Base-by-base conservation (phyloP, 495 filamentous ascomycete species). In the Rhizodiscina lignyota region DNA sequence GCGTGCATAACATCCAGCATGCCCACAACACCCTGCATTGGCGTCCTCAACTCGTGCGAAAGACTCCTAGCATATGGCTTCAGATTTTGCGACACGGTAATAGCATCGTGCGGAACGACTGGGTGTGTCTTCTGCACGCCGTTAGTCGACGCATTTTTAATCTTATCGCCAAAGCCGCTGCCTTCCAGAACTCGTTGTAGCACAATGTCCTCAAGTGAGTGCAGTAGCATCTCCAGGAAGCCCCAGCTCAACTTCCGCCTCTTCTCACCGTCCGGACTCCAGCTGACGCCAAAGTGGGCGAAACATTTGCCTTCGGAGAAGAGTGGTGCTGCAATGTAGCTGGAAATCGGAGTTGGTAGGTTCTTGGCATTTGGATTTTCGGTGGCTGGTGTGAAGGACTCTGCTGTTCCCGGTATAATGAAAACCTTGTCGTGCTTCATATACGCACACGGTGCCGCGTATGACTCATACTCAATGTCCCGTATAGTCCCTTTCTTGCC, bases 1-100 rank as follows among this genome's bases (percentile, higher is more conserved):
- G 77, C 74, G 48, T 83, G 74, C 79, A 86, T 84, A 31, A 86
- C 74, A 59, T 86, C 80, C 20, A 86, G 58, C 79, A 84, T 84
- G 4, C 80, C 80, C 4, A 86, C 77, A 23, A 86, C 76, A 13
- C 80, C 80, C 51, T 86, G 80, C 80, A 86, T 86, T 1, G 80
- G 80, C 6, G 80, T 86, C 37, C 81, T 64, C 13, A 86, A 56
- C 52, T 86, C 80, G 43, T 86, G 80, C 1, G 80, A 86, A 36
- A 86, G 53, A 47, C 74, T 83, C 40, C 77, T 67, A 18, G 80
- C 80, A 51, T 80, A 86, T 2, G 80, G 78, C 51, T 80, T 80
- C 17, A 86, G 58, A 2, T 75, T 79, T 35, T 80, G 78, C 4
- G 68, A 58, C 4, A 63, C 60, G 10, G 66, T 59, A 23, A 72